phyloP scores from a whole-genome alignment of 352 stramenopile species.

The Globisporangium acanthophoron region DNA sequence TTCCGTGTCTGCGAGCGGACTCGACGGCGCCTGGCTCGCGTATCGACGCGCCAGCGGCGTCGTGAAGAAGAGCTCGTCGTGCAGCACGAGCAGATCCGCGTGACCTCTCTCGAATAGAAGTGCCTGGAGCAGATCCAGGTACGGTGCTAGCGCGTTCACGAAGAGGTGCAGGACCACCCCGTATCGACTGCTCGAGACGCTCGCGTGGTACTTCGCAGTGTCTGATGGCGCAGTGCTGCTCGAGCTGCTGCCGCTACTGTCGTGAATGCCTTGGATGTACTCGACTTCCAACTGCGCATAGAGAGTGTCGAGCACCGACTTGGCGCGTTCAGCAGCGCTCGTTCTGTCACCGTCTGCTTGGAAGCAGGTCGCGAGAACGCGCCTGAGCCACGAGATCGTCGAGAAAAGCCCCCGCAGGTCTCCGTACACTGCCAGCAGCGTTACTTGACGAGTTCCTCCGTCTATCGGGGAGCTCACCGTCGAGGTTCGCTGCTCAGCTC shows the following conservation, averaged over 20 bases:
- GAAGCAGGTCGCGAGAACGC: constrained; percentile 27
- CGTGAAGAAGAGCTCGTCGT: constrained; percentile 53
- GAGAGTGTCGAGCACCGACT: constrained; percentile 34
- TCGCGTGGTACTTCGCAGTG: background rate
- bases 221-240: background rate
- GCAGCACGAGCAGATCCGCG: constrained; percentile 29
- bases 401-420: constrained; percentile 38
- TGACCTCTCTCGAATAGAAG: constrained; percentile 46
- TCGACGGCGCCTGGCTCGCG: constrained; percentile 9
- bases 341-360: constrained; percentile 19
- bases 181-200: constrained; percentile 20
- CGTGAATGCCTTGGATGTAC: constrained; percentile 27
- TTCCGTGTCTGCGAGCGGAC: constrained; percentile 10
- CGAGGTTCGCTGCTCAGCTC: background rate
- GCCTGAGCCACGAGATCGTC: constrained; percentile 38
- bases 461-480: too few relatives aligned
- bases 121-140: constrained; percentile 41
- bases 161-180: constrained; percentile 45
- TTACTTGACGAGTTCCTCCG: constrained; percentile 16
- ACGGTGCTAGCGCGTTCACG: constrained; percentile 32
- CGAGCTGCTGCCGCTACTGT: background rate
- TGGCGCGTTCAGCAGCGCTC: constrained; percentile 30
- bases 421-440: constrained; percentile 37
- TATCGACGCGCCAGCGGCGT: constrained; percentile 5
- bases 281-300: constrained; percentile 36